Evolutionary conservation across 176 grass and related monocot species (phyloP), one percentile per base, ranked within the genome.

Genomic region (Oryza coarctata): DNA sequence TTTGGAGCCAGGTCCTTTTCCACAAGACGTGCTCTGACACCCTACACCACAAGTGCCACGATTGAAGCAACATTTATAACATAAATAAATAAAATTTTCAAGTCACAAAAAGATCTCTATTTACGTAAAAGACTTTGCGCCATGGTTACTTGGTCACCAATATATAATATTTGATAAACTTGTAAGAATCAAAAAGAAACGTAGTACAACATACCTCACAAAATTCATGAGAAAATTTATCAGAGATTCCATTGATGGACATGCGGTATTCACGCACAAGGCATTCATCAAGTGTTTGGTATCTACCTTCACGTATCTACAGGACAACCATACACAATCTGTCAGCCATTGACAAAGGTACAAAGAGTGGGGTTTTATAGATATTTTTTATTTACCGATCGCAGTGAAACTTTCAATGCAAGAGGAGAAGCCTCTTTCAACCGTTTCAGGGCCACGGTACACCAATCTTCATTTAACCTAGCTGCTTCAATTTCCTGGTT

Each of bases 401-500:
- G 83, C 63, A 99, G 70, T 70, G 96, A 85, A 70, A 95, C 93
- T 74, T 99, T 99, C 80, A 99, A 89, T 50, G 93, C 86, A 71
- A 95, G 78, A 28, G 96, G 96, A 81, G 92, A 95, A 44, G 96
- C 93, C 82, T 93, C 85, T 90, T 99, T 99, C 83, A 95, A 74
- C 73, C 92, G 89, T 79, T 95, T 99, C 30, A 99, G 82, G 36
- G 96, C 96, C 82, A 92, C 85, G 27, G 68, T 85, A 84, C 89
- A 95, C 96, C 96, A 99, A 88, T 99, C 93, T 82, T 99, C 87
- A 76, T 95, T 87, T 87, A 92, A 84, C 77, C 80, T 95, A n/a
- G 90, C 84, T 30, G 84, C 91, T 84, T 99, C 96, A 85, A n/a
- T 73, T 95, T 95, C 93, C 96, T 99, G 72, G 35, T 85, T 84